phyloP scores from a whole-genome alignment of 2,329 filamentous ascomycete species.

The Aspergillus carbonarius region DNA sequence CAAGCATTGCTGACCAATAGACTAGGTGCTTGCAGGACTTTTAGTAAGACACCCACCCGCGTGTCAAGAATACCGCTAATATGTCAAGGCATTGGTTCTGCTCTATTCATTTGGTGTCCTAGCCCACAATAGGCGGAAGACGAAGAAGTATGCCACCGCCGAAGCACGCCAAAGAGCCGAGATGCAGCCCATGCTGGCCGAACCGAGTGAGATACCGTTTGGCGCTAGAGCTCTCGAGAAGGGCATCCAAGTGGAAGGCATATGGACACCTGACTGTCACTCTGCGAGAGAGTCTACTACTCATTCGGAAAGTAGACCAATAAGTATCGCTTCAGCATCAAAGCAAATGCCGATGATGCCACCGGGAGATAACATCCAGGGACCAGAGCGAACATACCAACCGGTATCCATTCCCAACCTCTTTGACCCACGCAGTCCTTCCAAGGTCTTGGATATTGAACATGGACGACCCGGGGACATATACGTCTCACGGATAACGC shows the following conservation, averaged over 20 bases:
- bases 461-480: neutral
- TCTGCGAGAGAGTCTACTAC: conserved; percentile 28
- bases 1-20: conserved; percentile 15
- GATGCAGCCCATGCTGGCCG: conserved; percentile 55
- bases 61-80: conserved; percentile 25
- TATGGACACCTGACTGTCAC: conserved; percentile 66
- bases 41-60: conserved; percentile 52
- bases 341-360: neutral
- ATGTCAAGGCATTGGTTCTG: conserved; percentile 61
- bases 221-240: conserved; percentile 81
- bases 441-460: neutral
- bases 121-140: conserved; percentile 53
- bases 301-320: conserved; percentile 20
- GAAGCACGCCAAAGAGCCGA: conserved; percentile 65
- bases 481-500: neutral
- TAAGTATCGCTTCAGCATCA: conserved; percentile 3
- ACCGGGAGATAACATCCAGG: conserved; percentile 2
- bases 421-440: conserved; percentile 1
- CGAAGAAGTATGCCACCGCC: conserved; percentile 61
- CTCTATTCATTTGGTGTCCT: conserved; percentile 67
- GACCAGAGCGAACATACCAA: conserved; percentile 4
- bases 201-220: conserved; percentile 70
- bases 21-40: conserved; percentile 68
- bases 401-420: neutral
- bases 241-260: conserved; percentile 80